Conservation (phyloP, 2,329 filamentous ascomycete species). For the Penicillium sp. region DNA sequence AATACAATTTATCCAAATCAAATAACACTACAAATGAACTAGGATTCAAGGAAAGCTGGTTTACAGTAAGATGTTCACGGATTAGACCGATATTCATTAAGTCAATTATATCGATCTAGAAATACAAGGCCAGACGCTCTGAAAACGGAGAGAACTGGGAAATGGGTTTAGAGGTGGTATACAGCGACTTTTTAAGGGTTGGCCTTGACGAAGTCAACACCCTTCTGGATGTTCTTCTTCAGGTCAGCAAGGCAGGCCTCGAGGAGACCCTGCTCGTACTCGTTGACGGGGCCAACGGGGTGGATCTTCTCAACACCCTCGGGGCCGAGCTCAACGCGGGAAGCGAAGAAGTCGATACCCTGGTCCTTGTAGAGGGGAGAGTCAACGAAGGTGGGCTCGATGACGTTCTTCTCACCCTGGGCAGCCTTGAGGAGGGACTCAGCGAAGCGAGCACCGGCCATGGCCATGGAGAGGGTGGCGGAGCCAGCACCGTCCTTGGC, state of each 20-base stretch:
- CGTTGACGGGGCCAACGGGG: slow-evolving; percentile 79
- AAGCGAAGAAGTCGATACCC: slow-evolving; percentile 96
- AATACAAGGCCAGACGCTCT: slow-evolving; percentile 21
- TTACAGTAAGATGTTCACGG: not conserved
- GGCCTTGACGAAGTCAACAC: slow-evolving; percentile 63
- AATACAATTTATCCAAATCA: not conserved
- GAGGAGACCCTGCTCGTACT: slow-evolving; percentile 84
- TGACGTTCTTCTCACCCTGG: slow-evolving; percentile 89
- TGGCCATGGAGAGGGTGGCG: slow-evolving; percentile 97
- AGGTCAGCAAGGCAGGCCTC: slow-evolving; percentile 73
- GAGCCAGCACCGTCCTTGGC: slow-evolving; percentile 98
- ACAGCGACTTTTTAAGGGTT: slow-evolving; percentile 47
- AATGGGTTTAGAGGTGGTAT: slow-evolving; percentile 19
- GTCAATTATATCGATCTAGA: slow-evolving; percentile 22
- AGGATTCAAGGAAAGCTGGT: not conserved
- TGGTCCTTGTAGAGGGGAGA: slow-evolving; percentile 98
- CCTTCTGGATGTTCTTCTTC: slow-evolving; percentile 85
- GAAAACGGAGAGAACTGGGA: slow-evolving; percentile 9
- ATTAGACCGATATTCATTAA: slow-evolving; percentile 19
- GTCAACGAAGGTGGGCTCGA: slow-evolving; percentile 97
- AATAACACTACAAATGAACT: not conserved
- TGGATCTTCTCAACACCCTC: slow-evolving; percentile 94
- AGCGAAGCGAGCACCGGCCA: slow-evolving; percentile 82
- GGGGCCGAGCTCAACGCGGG: slow-evolving; percentile 91
- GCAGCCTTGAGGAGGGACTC: slow-evolving; percentile 91